These are phyloP conservation scores for Furcasterigmium furcatum DNA, from an alignment of 2,329 filamentous ascomycete genomes.

Conservation along the genomic window DNA sequence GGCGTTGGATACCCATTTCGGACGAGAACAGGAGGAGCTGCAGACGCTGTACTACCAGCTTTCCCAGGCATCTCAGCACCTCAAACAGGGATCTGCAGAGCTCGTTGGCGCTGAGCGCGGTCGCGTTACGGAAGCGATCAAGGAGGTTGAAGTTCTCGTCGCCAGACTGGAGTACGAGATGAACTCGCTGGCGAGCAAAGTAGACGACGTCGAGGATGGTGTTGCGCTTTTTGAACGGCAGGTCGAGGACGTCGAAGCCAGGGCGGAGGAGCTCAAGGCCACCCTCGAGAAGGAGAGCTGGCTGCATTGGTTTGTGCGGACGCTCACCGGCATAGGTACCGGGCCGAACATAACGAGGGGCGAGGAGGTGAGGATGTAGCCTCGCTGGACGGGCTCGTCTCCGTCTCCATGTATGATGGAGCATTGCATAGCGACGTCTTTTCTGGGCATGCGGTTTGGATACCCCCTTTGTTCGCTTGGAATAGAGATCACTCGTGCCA, in stretches of 20 bases:
- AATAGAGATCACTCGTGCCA: too few relatives aligned
- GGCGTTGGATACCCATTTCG: conserved; percentile 58
- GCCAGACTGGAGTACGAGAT: conserved; percentile 94
- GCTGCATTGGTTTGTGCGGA: conserved; percentile 61
- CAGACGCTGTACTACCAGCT: conserved; percentile 67
- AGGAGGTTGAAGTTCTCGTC: conserved; percentile 75
- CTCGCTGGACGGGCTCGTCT: too few relatives aligned
- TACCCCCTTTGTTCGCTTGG: conserved; percentile 3
- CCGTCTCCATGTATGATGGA: too few relatives aligned
- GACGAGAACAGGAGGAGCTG: conserved; percentile 62
- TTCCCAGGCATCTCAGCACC: conserved; percentile 64
- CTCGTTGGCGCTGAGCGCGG: conserved; percentile 67
- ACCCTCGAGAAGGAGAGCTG: conserved; percentile 63
- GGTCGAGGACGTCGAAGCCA: conserved; percentile 66
- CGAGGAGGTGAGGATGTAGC: background rate
- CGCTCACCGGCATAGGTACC: conserved; percentile 57
- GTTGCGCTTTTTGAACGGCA: conserved; percentile 77
- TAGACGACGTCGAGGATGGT: conserved; percentile 83
- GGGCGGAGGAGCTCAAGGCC: conserved; percentile 59
- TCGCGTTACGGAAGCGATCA: conserved; percentile 66
- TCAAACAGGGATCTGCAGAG: conserved; percentile 66
- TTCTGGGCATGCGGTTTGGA: conserved; percentile 2
- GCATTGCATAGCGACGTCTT: conserved; percentile 9
- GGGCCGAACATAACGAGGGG: conserved; percentile 51
- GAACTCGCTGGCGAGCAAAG: conserved; percentile 71